These are phyloP conservation scores for Pinus tabuliformis DNA, from an alignment of 75 land plant genomes.

Conservation along the genomic window DNA sequence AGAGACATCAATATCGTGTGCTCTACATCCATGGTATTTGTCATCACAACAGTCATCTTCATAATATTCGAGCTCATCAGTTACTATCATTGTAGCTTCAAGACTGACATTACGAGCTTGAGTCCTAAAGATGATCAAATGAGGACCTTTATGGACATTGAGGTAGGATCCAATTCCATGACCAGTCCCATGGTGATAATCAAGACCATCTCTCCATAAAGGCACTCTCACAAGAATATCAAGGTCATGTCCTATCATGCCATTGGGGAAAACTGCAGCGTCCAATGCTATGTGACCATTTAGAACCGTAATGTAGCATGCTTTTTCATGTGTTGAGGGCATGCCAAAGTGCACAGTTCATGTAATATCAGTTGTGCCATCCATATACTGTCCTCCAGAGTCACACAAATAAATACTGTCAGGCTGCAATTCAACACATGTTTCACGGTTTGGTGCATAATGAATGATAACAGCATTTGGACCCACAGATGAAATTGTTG, in stretches of 20 bases:
- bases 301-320: constrained; percentile 91
- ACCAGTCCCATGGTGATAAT: constrained; percentile 98
- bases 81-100: no score
- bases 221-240: constrained; percentile 91
- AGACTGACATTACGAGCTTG: no score
- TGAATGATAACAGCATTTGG: constrained; percentile 98
- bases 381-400: constrained; percentile 97
- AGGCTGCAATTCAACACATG: constrained; percentile 85
- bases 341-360: constrained; percentile 95
- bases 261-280: constrained; percentile 85
- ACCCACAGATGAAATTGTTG: constrained; percentile 96
- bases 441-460: constrained; percentile 62
- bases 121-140: no score
- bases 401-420: constrained; percentile 92
- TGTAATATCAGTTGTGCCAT: constrained; percentile 99
- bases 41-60: no score
- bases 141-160: constrained; percentile 35
- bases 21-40: no score
- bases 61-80: no score
- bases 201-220: constrained; percentile 92
- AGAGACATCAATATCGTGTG: no score
- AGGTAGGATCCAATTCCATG: constrained; percentile 97
- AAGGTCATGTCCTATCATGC: constrained; percentile 86
- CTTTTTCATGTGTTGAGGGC: constrained; percentile 89
- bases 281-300: constrained; percentile 95